Base-by-base conservation (phyloP, 805 yeast species). In the Candida maesae region DNA sequence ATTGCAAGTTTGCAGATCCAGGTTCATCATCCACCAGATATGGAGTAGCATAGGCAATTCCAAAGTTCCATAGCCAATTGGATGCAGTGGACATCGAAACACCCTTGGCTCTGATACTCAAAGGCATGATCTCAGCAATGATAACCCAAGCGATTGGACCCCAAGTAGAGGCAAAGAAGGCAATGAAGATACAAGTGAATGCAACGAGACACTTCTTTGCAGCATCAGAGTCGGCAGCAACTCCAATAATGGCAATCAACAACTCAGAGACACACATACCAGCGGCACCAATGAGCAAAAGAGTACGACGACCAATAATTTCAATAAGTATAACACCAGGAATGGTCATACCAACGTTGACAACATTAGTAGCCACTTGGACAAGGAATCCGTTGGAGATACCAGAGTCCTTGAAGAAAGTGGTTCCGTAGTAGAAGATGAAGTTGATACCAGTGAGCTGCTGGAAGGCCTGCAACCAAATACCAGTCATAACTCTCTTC, bases 221-320 rank as follows among this genome's bases (percentile, higher is more conserved):
- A 28, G 31, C 8, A 12, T 28, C 31, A 28, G 13, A 7, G 18
- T n/a, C 9, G 7, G 31, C 12, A 15, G 31, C 5, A 7, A 15
- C 31, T 7, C 31, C 31, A 18, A 28, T 28, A 12, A 28, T 28
- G 18, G 31, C 31, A 12, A 28, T 28, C 18, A 28, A 15, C 18
- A 28, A 28, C 31, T 28, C 31, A 28, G 31, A 28, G 31, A 28
- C 18, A 16, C 31, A 28, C 31, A 28, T 28, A 14, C 31, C 31
- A n/a, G 31, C 31, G 18, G 31, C 31, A 28, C 31, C 31, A 8
- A 28, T 28, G 31, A 28, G 31, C 9, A 28, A 12, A 7, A 28
- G 18, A n/a, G 18, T 5, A 16, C 31, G 31, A 28, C 31, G 31
- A 15, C 31, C 31, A 28, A 28, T 6, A 16, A 28, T 16, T 12